These are phyloP conservation scores for Rasamsonia emersonii DNA, from an alignment of 2,329 filamentous ascomycete genomes.

Conservation along the genomic window DNA sequence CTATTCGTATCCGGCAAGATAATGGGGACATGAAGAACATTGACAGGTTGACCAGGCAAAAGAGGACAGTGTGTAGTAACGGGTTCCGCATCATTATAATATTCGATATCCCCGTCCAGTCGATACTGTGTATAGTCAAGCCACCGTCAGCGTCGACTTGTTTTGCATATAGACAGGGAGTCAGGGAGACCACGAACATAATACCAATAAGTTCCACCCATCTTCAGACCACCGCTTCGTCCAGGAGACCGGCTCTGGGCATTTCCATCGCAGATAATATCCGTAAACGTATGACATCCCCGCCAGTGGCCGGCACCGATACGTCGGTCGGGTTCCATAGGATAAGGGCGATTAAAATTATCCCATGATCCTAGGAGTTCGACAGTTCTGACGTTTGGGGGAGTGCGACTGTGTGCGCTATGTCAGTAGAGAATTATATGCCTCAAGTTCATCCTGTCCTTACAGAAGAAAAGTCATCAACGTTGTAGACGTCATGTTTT, in stretches of 20 bases:
- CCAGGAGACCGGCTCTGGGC: slow-evolving; percentile 43
- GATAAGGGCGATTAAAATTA: slow-evolving; percentile 73
- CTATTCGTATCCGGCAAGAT: slow-evolving; percentile 45
- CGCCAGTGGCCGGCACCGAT: slow-evolving; percentile 71
- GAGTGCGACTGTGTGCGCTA: slow-evolving; percentile 20
- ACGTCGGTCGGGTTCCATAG: slow-evolving; percentile 70
- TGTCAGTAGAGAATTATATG: slow-evolving; percentile 11
- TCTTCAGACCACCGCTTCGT: slow-evolving; percentile 73
- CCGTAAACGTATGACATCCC: slow-evolving; percentile 76
- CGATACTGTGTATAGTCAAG: slow-evolving; percentile 75
- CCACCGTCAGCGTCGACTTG: slow-evolving; percentile 15
- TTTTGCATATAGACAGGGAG: neutral
- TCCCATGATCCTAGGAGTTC: slow-evolving; percentile 90
- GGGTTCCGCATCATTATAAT: slow-evolving; percentile 62
- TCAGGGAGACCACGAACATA: slow-evolving; percentile 55
- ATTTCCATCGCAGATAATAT: slow-evolving; percentile 75
- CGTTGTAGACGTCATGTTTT: slow-evolving; percentile 10
- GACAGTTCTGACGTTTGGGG: slow-evolving; percentile 48
- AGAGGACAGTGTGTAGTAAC: slow-evolving; percentile 75
- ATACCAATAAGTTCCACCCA: slow-evolving; percentile 93
- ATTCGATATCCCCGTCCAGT: slow-evolving; percentile 68
- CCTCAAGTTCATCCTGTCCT: slow-evolving; percentile 2
- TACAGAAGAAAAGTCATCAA: slow-evolving; percentile 13
- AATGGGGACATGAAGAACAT: slow-evolving; percentile 70
- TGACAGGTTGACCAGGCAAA: slow-evolving; percentile 79